phyloP scores from a whole-genome alignment of 1,284 basidiomycete genomes.

The Fomitiporia mediterranea region DNA sequence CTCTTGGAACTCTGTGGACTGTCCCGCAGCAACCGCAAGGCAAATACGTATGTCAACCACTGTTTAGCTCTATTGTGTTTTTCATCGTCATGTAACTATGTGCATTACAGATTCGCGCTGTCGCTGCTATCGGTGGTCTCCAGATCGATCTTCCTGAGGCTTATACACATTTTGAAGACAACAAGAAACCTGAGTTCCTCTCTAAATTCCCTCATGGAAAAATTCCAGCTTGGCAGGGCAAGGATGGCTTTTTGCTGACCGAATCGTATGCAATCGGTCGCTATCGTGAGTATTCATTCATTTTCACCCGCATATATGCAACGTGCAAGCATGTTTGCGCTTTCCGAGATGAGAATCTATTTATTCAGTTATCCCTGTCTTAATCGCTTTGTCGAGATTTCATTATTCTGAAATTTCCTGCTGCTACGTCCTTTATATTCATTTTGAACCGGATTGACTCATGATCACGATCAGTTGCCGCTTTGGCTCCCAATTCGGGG shows the following conservation, averaged over 20 bases:
- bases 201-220: conserved; percentile 81
- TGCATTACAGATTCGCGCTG: conserved; percentile 56
- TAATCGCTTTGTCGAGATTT: conserved; percentile 58
- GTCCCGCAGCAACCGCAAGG: conserved; percentile 9
- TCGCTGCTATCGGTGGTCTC: conserved; percentile 68
- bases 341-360: conserved; percentile 36
- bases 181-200: conserved; percentile 75
- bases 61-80: background rate
- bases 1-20: conserved; percentile 20
- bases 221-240: conserved; percentile 78
- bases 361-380: conserved; percentile 61
- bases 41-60: conserved; percentile 14
- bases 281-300: conserved; percentile 68
- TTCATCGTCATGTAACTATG: background rate
- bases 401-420: conserved; percentile 34
- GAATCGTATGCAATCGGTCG: conserved; percentile 82
- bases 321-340: conserved; percentile 27
- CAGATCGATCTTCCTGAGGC: conserved; percentile 53
- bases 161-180: conserved; percentile 69
- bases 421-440: background rate
- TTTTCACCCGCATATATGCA: conserved; percentile 25
- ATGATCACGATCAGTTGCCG: conserved; percentile 56
- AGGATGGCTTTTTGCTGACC: conserved; percentile 77
- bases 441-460: background rate
- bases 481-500: conserved; percentile 61